Base-by-base conservation (phyloP, 345 rosid species). In the Salix brachista region DNA sequence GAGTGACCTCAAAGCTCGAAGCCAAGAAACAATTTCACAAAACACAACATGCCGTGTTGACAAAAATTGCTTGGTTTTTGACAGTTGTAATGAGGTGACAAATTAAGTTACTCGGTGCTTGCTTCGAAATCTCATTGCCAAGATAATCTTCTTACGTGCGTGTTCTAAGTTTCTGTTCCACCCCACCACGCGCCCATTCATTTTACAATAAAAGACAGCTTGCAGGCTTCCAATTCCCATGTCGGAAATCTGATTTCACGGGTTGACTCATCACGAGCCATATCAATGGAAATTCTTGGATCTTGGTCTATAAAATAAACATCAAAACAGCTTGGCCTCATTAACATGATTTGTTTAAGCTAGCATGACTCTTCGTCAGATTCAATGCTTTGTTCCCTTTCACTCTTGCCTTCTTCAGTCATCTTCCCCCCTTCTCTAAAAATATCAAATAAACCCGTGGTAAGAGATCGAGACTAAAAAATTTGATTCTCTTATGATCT, bases 231-330 rank as follows among this genome's bases (percentile, higher is more conserved):
- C 74, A 77, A 79, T 54, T 79, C 69, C 70, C 70, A 25, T 79
- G 79, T 65, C 72, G 54, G 80, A 81, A 76, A 48, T 68, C 46
- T 75, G 67, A 75, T 64, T 23, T 52, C 32, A 18, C 3, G 30
- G 66, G 74, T 76, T 81, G 84, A 79, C 80, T 52, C 6, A 8
- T 52, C 6, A 8, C 6, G 5, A 6, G 44, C 62, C 72, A 54
- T 6, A 52, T 52, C 41, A 28, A 52, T 42, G 70, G 41, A 30
- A 10, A 66, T 81, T 79, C 84, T 81, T 79, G 87, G 83, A 81
- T 81, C 87, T 74, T 36, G 78, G 4, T 30, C 83, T 17, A 16
- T 75, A n/a, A 75, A 72, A 42, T 76, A 65, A 34, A 73, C 58
- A 42, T 36, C 4, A 30, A 9, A 9, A 28, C 65, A 68, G 44